Conservation (phyloP, 305 asterid species). For the Galium porrigens region DNA sequence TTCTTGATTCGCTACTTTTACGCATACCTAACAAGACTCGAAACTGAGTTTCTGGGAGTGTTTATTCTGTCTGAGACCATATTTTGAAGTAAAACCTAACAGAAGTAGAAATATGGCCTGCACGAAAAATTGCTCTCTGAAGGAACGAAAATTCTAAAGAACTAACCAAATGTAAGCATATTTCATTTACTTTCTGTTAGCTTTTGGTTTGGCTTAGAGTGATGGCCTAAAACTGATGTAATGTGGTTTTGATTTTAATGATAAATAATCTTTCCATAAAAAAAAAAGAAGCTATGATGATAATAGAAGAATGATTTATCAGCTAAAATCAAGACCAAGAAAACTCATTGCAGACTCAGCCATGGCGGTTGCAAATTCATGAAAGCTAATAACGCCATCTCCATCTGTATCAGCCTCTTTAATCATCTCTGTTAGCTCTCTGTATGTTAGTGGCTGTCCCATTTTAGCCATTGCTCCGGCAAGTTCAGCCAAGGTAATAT, state of each 20-base stretch:
- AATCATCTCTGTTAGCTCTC: constrained; percentile 41
- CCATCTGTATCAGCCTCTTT: constrained; percentile 47
- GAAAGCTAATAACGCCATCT: constrained; percentile 46
- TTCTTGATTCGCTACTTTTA: too few species aligned
- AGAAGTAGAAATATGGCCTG: too few species aligned
- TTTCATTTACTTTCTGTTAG: too few species aligned
- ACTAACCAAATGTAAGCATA: background rate
- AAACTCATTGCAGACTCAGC: constrained; percentile 34
- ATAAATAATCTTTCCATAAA: too few species aligned
- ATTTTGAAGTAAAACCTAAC: background rate
- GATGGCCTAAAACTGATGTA: too few species aligned
- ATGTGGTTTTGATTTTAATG: too few species aligned
- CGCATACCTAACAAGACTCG: background rate
- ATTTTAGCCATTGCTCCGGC: constrained; percentile 52
- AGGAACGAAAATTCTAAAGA: background rate
- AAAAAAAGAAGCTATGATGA: background rate
- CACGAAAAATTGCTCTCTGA: background rate
- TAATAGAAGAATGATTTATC: background rate
- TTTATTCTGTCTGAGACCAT: background rate
- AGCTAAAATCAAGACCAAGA: constrained; percentile 24
- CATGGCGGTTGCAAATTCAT: constrained; percentile 36
- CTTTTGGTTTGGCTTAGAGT: too few species aligned
- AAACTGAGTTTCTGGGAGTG: background rate
- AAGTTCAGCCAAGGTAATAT: constrained; percentile 39
- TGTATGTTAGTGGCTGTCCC: constrained; percentile 42